A percentile compares a stretch with the other conserved stretches of the same genome.
phyloP scores from a whole-genome alignment of 352 stramenopile genomes.

The Phytophthora agathidicida region DNA sequence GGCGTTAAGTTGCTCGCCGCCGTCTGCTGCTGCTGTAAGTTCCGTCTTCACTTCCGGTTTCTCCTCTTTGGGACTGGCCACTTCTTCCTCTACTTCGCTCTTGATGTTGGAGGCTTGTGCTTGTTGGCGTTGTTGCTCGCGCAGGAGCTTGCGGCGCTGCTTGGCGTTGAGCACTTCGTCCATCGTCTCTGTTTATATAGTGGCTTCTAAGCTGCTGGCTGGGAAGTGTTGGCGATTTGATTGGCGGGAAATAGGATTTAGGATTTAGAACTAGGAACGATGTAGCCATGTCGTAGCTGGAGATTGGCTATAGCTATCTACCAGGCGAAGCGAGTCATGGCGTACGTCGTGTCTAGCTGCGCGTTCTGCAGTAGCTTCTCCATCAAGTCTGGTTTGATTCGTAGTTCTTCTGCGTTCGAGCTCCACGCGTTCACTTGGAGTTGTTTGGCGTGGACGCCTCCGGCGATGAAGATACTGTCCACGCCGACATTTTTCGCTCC shows the following conservation, averaged over 20 bases:
- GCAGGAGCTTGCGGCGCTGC: constrained; percentile 75
- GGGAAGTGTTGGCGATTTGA: constrained; percentile 5
- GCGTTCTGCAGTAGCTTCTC: constrained; percentile 26
- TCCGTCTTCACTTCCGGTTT: constrained; percentile 11
- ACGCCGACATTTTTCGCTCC: constrained; percentile 54
- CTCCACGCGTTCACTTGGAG: constrained; percentile 44
- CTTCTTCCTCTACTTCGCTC: neutral
- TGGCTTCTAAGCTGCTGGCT: constrained; percentile 20
- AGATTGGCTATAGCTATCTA: constrained; percentile 13
- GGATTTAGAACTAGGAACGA: constrained; percentile 5
- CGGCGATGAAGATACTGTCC: constrained; percentile 62
- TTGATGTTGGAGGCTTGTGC: neutral
- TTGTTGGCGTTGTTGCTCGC: constrained; percentile 51
- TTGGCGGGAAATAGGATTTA: constrained; percentile 7
- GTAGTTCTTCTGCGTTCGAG: constrained; percentile 22
- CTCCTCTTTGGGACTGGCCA: neutral
- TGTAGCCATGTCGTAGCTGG: neutral
- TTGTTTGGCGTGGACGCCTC: constrained; percentile 64
- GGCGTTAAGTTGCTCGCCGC: constrained; percentile 10
- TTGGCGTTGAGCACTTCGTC: constrained; percentile 68
- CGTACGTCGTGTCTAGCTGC: constrained; percentile 30
- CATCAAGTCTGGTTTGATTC: constrained; percentile 30
- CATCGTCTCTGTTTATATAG: constrained; percentile 10
- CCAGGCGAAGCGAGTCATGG: constrained; percentile 40
- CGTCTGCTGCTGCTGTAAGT: neutral